Conservation (phyloP, 805 yeast species). For the Hermanozyma aechmeae region DNA sequence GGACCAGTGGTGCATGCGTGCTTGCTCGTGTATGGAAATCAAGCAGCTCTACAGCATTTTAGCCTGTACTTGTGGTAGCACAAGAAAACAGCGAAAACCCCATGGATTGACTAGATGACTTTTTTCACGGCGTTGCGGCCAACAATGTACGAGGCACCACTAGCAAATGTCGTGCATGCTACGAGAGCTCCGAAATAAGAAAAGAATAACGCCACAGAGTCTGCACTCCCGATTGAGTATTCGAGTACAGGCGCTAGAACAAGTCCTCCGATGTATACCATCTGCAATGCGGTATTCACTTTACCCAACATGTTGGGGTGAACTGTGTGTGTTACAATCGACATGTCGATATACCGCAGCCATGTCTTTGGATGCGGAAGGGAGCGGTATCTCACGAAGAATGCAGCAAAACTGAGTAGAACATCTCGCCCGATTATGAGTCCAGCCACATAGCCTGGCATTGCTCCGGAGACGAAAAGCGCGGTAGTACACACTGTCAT, state of each 20-base stretch:
- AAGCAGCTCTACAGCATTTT: no score
- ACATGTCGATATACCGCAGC: slow-evolving; percentile 63
- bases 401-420: slow-evolving; percentile 59
- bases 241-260: slow-evolving; percentile 27
- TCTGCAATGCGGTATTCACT: slow-evolving; percentile 84
- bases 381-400: slow-evolving; percentile 63
- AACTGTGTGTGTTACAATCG: slow-evolving; percentile 73
- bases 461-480: slow-evolving; percentile 53
- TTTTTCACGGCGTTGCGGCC: slow-evolving; percentile 57
- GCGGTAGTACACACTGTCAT: slow-evolving; percentile 83
- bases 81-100: no score
- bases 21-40: no score
- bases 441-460: slow-evolving; percentile 58
- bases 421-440: slow-evolving; percentile 81
- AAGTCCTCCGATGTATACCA: slow-evolving; percentile 66
- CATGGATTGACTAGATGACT: no score
- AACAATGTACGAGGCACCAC: slow-evolving; percentile 73
- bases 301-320: slow-evolving; percentile 82
- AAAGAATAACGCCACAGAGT: slow-evolving; percentile 9
- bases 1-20: no score
- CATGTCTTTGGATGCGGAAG: slow-evolving; percentile 71
- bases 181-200: slow-evolving; percentile 19
- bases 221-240: slow-evolving; percentile 6
- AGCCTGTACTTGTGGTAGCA: no score
- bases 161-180: slow-evolving; percentile 56